Conservation (phyloP, 805 yeast genomes). For the Starmerella asiatica region DNA sequence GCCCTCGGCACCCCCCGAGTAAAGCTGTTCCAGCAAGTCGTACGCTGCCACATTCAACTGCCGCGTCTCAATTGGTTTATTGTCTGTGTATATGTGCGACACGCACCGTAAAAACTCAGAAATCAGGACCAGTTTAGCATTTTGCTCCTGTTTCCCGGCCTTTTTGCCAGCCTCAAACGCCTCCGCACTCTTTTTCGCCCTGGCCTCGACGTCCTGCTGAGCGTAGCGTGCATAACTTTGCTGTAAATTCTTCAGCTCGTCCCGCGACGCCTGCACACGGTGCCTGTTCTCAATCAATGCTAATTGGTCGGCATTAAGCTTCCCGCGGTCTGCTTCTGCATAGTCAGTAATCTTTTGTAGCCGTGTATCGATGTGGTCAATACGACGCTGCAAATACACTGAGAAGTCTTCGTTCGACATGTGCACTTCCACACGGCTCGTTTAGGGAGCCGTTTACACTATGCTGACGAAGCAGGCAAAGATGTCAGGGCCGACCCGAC, state of each 20-base stretch:
- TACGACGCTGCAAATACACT: slow-evolving; percentile 1
- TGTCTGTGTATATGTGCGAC: slow-evolving; percentile 1
- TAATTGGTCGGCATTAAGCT: slow-evolving; percentile 4
- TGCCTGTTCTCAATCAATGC: neutral
- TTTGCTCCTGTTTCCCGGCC: neutral
- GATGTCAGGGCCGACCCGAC: too few relatives aligned
- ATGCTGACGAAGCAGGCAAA: too few relatives aligned
- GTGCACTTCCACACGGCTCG: too few relatives aligned
- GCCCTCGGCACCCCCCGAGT: slow-evolving; percentile 3
- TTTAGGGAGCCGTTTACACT: too few relatives aligned
- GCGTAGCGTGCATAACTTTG: neutral
- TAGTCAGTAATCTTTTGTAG: neutral
- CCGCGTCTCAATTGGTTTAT: neutral
- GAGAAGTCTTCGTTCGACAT: slow-evolving; percentile 1
- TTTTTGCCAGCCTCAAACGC: neutral
- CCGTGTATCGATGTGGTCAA: neutral
- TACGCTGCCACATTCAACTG: neutral
- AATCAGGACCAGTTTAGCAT: neutral
- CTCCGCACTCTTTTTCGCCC: neutral
- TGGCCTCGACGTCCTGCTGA: too few relatives aligned
- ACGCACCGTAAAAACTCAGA: neutral
- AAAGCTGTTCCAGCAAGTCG: slow-evolving; percentile 2
- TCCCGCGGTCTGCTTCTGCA: neutral
- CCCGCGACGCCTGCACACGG: neutral
- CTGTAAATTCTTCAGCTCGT: neutral